Evolutionary conservation across 1,284 basidiomycete species (phyloP), one percentile per base, ranked within the genome.

Genomic region (Bjerkandera adusta): DNA sequence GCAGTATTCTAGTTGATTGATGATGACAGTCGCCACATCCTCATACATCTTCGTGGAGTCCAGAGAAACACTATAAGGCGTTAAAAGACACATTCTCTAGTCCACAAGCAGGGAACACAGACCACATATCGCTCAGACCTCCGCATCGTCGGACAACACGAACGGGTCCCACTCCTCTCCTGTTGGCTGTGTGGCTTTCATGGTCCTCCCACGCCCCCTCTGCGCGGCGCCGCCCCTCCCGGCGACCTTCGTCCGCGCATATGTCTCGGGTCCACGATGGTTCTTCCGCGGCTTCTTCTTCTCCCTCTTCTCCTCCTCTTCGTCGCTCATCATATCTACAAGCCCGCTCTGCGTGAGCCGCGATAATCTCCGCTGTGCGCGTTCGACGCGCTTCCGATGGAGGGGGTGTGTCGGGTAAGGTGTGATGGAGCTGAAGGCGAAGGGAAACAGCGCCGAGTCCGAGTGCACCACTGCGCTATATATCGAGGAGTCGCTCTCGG

Each of bases 351-450:
- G 52, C 44, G 58, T 59, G 35, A 65, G 53, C 34, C 57, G 54
- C 50, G 57, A 56, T 26, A 68, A 51, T 10, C 60, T 47, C 26
- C 55, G 47, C 36, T 54, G 51, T 22, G 57, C 58, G 3, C 61
- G 54, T 43, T 56, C 57, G 15, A 67, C 59, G 32, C 67, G 57
- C 45, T 56, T 53, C 30, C 55, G 53, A n/a, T 49, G 53, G 16
- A 53, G 46, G 12, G 62, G 57, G 38, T 59, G 56, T 39, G 54
- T 49, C 13, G 61, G 62, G 43, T 53, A 61, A 27, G 63, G 63
- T 35, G 63, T 65, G 53, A 59, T 36, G 53, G 54, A 50, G 49
- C 55, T 46, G 34, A 40, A 32, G 6, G 39, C 36, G 36, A 53
- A 51, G 6, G 50, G 46, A 37, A 49, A 45, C 15, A 55, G 33